Percentiles rank a stretch among this genome's conserved stretches.
Conservation (phyloP, 2,329 filamentous ascomycete genomes). For the Lasiodiplodia sp. region DNA sequence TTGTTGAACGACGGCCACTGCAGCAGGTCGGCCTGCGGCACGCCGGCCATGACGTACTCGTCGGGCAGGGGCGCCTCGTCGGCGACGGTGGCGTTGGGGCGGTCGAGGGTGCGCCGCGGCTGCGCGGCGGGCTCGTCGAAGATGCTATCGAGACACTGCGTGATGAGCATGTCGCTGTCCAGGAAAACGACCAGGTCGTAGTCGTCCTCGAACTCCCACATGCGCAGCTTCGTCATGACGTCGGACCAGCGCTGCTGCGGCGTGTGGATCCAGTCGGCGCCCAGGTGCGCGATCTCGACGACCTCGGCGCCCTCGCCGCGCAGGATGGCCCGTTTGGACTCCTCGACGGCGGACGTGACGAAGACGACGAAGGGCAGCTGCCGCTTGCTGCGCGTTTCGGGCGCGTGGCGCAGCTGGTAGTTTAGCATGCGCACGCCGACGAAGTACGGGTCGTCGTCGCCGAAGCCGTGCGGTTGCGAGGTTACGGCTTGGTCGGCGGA, state of each 20-base stretch:
- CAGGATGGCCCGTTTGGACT: conserved; percentile 35
- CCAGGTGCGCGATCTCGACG: not conserved
- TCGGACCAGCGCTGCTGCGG: conserved; percentile 48
- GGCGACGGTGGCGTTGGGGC: conserved; percentile 31
- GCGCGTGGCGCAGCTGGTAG: conserved; percentile 40
- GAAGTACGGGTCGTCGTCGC: conserved; percentile 35
- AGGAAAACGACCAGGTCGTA: conserved; percentile 52
- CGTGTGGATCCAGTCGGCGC: conserved; percentile 40
- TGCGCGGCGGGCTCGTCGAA: conserved; percentile 43
- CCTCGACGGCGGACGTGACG: conserved; percentile 38
- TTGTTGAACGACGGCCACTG: conserved; percentile 38
- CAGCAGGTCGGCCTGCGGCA: conserved; percentile 43
- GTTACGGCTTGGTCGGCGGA: conserved; percentile 28
- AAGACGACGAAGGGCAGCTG: conserved; percentile 40
- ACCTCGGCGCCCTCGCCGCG: conserved; percentile 40
- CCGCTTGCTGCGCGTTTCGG: conserved; percentile 35
- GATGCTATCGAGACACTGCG: conserved; percentile 45
- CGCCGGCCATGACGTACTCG: conserved; percentile 49
- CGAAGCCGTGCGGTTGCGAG: conserved; percentile 7
- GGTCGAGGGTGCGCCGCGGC: not conserved
- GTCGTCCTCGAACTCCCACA: conserved; percentile 49
- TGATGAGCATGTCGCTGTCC: conserved; percentile 53
- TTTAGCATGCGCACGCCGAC: conserved; percentile 39
- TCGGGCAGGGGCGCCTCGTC: conserved; percentile 47
- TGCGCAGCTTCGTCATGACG: conserved; percentile 52